Percentiles rank a stretch among this genome's conserved stretches.
These are phyloP conservation scores for Juncus inflexus DNA, from an alignment of 176 grass and related monocot genomes.

Conservation along the genomic window DNA sequence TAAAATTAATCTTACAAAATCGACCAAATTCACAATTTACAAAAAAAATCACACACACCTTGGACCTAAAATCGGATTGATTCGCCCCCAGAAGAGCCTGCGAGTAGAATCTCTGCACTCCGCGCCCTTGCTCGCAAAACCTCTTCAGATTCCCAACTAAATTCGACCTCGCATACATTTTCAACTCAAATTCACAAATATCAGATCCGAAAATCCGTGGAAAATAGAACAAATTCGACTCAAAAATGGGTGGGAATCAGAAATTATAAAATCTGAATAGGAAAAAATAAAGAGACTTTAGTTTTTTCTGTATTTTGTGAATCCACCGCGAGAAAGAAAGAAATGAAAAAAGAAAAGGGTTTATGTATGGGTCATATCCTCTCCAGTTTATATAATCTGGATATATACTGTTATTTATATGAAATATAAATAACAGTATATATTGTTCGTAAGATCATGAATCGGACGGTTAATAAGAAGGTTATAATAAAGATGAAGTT, in stretches of 20 bases:
- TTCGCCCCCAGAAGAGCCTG: constrained; percentile 15
- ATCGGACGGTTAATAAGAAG: no score
- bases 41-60: constrained; percentile 17
- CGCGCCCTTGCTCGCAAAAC: constrained; percentile 16
- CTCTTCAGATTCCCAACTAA: constrained; percentile 20
- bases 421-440: no score
- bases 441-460: no score
- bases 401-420: no score
- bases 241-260: constrained; percentile 10
- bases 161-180: constrained; percentile 32
- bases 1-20: no score
- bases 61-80: constrained; percentile 16
- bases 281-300: background rate
- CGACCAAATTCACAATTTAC: no score
- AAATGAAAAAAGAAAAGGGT: background rate
- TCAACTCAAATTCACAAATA: background rate
- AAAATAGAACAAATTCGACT: constrained; percentile 7
- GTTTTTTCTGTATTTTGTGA: background rate
- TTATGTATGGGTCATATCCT: background rate
- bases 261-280: background rate
- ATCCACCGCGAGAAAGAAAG: constrained; percentile 18
- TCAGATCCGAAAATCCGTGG: constrained; percentile 8
- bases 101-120: constrained; percentile 14
- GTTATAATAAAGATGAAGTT: no score
- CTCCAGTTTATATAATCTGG: background rate